Evolutionary conservation across 2,329 filamentous ascomycete genomes (phyloP).

Genomic region (Calonectria pseudoreteaudii): DNA sequence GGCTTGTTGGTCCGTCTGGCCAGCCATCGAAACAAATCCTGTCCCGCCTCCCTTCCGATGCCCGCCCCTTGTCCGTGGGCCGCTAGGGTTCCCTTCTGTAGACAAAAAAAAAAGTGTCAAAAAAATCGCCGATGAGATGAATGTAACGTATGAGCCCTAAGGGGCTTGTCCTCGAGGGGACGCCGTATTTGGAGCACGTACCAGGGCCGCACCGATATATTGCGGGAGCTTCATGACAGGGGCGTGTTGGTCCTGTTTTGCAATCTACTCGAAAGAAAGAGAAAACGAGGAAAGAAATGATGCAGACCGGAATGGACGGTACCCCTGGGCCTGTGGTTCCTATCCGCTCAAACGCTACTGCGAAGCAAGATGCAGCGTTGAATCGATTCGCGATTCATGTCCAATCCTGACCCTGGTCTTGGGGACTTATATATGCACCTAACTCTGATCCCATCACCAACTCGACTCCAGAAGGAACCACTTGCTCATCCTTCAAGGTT

Average conservation of each 20-base stretch:
- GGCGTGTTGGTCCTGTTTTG: not conserved
- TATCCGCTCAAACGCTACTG: not conserved
- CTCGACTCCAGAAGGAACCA: not conserved
- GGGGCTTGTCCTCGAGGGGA: not conserved
- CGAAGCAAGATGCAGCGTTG: not conserved
- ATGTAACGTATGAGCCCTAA: constrained; percentile 3
- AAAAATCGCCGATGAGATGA: constrained; percentile 6
- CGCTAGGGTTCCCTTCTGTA: not conserved
- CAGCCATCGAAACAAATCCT: not conserved
- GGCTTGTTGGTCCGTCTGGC: not conserved
- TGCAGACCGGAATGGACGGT: not conserved
- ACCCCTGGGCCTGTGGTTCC: not conserved
- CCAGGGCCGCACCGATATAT: not conserved
- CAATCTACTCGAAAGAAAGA: not conserved
- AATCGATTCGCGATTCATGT: constrained; percentile 5
- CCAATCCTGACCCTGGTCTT: constrained; percentile 1
- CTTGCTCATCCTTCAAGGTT: not conserved
- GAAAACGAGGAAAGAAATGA: not conserved
- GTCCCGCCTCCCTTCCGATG: not conserved
- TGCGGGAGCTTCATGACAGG: not conserved
- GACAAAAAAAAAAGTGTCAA: not conserved
- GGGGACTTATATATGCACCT: not conserved
- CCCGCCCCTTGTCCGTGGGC: constrained; percentile 5
- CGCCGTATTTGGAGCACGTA: not conserved
- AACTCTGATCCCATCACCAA: not conserved